These are phyloP conservation scores for Larix sibirica DNA, from an alignment of 83 land plant species.

Conservation along the genomic window DNA sequence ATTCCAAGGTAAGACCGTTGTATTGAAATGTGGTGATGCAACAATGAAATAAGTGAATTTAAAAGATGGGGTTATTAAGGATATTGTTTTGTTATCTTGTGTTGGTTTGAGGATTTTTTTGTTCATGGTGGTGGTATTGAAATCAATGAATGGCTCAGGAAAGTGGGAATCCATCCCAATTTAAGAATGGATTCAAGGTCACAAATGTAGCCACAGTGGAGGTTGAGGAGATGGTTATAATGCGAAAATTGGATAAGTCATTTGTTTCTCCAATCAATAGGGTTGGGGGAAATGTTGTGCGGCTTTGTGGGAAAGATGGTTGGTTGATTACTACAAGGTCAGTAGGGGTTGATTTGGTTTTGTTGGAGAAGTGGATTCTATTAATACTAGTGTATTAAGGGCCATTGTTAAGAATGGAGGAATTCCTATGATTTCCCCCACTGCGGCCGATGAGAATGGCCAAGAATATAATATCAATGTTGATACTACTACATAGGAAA, in stretches of 20 bases:
- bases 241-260: conserved; percentile 80
- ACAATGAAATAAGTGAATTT: conserved; percentile 83
- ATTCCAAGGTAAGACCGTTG: conserved; percentile 89
- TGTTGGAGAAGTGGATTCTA: conserved; percentile 80
- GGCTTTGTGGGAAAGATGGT: conserved; percentile 88
- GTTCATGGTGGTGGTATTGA: conserved; percentile 99
- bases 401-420: conserved; percentile 46
- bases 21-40: conserved; percentile 96
- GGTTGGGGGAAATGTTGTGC: conserved; percentile 88
- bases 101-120: conserved; percentile 86
- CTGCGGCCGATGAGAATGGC: conserved; percentile 75
- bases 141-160: conserved; percentile 75
- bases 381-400: conserved; percentile 63
- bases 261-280: conserved; percentile 84
- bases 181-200: conserved; percentile 84
- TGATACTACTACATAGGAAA: conserved; percentile 90
- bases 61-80: conserved; percentile 83
- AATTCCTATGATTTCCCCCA: conserved; percentile 90
- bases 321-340: conserved; percentile 81
- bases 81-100: conserved; percentile 85
- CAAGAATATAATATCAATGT: conserved; percentile 92
- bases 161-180: conserved; percentile 60
- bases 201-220: conserved; percentile 92
- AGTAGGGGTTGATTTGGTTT: conserved; percentile 56
- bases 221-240: conserved; percentile 92